Evolutionary conservation across 208 protist genomes (phyloP).

Genomic region (Trypanosoma vivax): DNA sequence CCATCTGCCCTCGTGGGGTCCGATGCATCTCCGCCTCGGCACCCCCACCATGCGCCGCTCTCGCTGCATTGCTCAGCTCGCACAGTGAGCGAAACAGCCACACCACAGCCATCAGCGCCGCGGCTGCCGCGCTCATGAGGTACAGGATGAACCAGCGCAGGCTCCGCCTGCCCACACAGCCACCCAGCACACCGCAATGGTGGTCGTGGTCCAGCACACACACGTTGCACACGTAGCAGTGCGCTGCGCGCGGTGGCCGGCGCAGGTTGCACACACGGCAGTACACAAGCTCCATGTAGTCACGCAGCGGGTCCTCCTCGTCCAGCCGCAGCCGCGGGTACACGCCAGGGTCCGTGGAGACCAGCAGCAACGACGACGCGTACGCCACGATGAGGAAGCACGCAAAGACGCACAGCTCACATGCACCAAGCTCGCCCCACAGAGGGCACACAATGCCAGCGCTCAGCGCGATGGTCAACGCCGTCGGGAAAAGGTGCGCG

Average conservation of each 20-base stretch:
- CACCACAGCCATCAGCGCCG: constrained; percentile 26
- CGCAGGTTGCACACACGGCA: constrained; percentile 54
- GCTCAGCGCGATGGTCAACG: constrained; percentile 42
- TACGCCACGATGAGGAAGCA: constrained; percentile 37
- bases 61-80: background rate
- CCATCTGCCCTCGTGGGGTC: background rate
- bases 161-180: constrained; percentile 67
- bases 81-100: constrained; percentile 27
- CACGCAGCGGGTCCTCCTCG: constrained; percentile 53
- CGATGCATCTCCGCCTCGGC: background rate
- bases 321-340: constrained; percentile 45
- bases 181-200: constrained; percentile 70
- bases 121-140: constrained; percentile 25
- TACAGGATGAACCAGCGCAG: constrained; percentile 76
- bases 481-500: constrained; percentile 22
- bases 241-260: constrained; percentile 46
- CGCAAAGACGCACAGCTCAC: constrained; percentile 32
- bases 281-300: constrained; percentile 24
- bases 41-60: background rate
- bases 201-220: constrained; percentile 83
- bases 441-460: constrained; percentile 42
- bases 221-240: constrained; percentile 77
- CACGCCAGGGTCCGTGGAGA: constrained; percentile 48
- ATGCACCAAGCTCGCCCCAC: constrained; percentile 31
- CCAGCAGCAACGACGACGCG: constrained; percentile 39